Evolutionary conservation across 192 early-diverging fungal species (phyloP).

Genomic region (Gaertneriomyces sp.): DNA sequence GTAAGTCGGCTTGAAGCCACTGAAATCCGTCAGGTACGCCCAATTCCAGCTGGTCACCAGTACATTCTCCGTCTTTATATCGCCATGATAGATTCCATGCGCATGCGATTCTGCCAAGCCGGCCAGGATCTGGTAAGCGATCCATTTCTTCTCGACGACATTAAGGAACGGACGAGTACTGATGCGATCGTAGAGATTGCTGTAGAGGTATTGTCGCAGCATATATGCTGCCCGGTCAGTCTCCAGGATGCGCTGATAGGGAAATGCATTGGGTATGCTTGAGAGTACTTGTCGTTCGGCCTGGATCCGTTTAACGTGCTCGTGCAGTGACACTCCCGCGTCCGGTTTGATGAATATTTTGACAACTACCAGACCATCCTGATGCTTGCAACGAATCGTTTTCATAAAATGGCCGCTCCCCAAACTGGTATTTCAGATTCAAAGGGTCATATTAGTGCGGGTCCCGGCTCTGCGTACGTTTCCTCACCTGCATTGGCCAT

Average conservation of each 20-base stretch:
- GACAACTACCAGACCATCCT: slow-evolving; percentile 77
- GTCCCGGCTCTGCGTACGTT: no score
- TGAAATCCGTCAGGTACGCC: slow-evolving; percentile 87
- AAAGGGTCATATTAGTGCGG: no score
- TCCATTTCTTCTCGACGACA: slow-evolving; percentile 87
- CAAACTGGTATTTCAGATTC: slow-evolving; percentile 47
- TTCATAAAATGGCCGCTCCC: slow-evolving; percentile 94
- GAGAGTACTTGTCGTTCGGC: slow-evolving; percentile 63
- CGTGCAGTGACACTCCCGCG: slow-evolving; percentile 52
- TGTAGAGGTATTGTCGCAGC: slow-evolving; percentile 81
- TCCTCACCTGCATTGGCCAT: no score
- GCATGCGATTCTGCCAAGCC: slow-evolving; percentile 78
- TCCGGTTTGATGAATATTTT: slow-evolving; percentile 92
- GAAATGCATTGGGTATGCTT: slow-evolving; percentile 73
- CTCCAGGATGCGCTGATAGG: slow-evolving; percentile 76
- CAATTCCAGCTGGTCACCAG: slow-evolving; percentile 95
- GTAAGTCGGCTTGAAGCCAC: slow-evolving; percentile 86
- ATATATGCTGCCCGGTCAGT: slow-evolving; percentile 88
- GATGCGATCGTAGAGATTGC: slow-evolving; percentile 94
- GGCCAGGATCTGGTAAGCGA: slow-evolving; percentile 81
- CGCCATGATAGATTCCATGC: slow-evolving; percentile 81
- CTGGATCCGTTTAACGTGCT: slow-evolving; percentile 42
- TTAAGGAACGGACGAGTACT: slow-evolving; percentile 93
- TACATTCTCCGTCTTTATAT: slow-evolving; percentile 95
- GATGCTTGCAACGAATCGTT: slow-evolving; percentile 77